Base-by-base conservation (phyloP, 2,329 filamentous ascomycete genomes). In the Xylariaceae sp. region DNA sequence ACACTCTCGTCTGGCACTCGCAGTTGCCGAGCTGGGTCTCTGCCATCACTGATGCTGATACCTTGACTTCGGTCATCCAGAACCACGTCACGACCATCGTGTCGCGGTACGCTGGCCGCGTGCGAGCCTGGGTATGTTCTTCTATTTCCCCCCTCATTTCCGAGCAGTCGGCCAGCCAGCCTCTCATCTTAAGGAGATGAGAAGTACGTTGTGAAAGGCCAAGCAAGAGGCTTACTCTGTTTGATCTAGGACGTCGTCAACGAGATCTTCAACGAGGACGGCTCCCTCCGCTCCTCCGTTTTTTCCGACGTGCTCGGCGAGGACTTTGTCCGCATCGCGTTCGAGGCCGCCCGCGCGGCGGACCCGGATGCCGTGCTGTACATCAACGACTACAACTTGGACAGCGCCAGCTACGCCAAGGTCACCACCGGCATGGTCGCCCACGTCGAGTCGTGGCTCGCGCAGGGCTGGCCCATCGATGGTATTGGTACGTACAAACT, bases 341-440 rank as follows among this genome's bases (percentile, higher is more conserved):
- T 87, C 64, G 68, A 73, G 33, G 76, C 83, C 12, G 83, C 83
- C 12, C 72, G 75, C 36, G 71, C 70, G 9, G 81, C 79, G n/a
- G 83, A 87, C 55, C 80, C 83, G 2, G 52, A 60, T 39, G 80
- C 81, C 3, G 82, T 81, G 64, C 71, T 87, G 26, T 87, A 85
- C 67, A 84, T 87, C 65, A 88, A 87, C 61, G 82, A 87, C 56
- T 76, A 71, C 62, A 83, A 83, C 64, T 71, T 83, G 43, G 81
- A 83, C 63, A 67, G 59, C 24, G 71, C 79, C 19, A 68, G 52
- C 47, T 75, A 76, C 51, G 64, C 72, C 47, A 87, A 87, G 66
- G 43, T 66, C 37, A 64, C 65, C 38, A 61, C 54, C 29, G 67
- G 67, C 35, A 69, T 79, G 60, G 65, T 69, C 6, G 52, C 52